Evolutionary conservation across 2,329 filamentous ascomycete genomes (phyloP), one percentile per base, ranked within the genome.

Genomic region (Colletotrichum melonis): DNA sequence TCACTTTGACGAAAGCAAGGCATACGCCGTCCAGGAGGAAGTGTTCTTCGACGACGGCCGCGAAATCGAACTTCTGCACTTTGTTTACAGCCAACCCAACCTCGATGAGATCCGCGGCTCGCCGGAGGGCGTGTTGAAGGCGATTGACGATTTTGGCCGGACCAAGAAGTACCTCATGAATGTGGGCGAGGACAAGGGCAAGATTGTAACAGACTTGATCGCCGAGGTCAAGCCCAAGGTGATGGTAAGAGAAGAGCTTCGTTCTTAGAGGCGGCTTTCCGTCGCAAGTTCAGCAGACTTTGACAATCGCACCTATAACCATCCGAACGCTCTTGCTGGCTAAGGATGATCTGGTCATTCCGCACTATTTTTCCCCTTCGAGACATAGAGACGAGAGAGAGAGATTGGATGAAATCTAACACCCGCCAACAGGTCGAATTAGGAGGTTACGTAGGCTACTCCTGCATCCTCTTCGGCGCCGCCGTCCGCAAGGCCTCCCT

Each of bases 371-470:
- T 16, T 4, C 11, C 32, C 32, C 11, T 42, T 26, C 11, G 5
- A 14, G 62, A 30, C 42, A 24, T 11, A 32, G 30, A 32, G 30
- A 32, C 30, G 32, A 35, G 32, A 35, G 32, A 35, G 32, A 35
- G 32, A 35, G 32, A 12, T 35, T 35, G 32, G 32, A 35, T 35
- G 32, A 35, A 0, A 12, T 5, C 14, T 24, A 7, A 3, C 0
- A 14, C n/a, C 8, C 14, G n/a, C 26, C 55, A 6, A 4, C 7
- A 83, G 81, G 87, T 96, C 59, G 94, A 97, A 80, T 87, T 97
- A 0, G 94, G 94, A 59, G 92, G 93, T 62, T 97, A 96, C 81
- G 88, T 95, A 24, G 94, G 94, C 55, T 97, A 97, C 84, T 96
- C 94, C 0, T 92, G 92, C 72, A 91, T 97, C 72, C 86, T 95